Conservation (phyloP, 1,284 basidiomycete species). For the Moniliophthora roreri region DNA sequence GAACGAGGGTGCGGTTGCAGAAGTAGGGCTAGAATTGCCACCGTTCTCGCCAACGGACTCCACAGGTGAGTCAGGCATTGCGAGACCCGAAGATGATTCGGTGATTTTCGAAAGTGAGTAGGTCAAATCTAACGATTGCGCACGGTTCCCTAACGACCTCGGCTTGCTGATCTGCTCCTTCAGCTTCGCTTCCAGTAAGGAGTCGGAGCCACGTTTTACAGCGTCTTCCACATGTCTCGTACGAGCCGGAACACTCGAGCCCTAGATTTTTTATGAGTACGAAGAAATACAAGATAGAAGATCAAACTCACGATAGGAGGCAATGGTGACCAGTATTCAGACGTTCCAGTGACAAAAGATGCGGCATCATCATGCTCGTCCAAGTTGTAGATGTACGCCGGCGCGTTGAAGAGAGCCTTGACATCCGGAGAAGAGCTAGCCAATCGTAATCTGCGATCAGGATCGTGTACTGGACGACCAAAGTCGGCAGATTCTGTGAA, state of each 20-base stretch:
- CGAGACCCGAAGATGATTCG: constrained; percentile 59
- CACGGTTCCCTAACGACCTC: constrained; percentile 74
- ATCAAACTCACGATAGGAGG: constrained; percentile 64
- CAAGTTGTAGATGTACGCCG: constrained; percentile 73
- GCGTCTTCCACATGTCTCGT: constrained; percentile 70
- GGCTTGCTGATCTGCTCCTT: constrained; percentile 77
- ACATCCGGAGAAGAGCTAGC: constrained; percentile 92
- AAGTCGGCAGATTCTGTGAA: constrained; percentile 71
- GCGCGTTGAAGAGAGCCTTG: constrained; percentile 89
- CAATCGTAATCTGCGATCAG: constrained; percentile 76
- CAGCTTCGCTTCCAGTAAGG: constrained; percentile 82
- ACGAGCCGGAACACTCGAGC: constrained; percentile 63
- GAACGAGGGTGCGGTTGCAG: constrained; percentile 74
- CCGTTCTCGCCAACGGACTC: constrained; percentile 71
- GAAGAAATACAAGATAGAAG: constrained; percentile 9
- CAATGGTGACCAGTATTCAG: constrained; percentile 76
- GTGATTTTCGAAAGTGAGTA: constrained; percentile 76
- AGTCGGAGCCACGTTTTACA: constrained; percentile 84
- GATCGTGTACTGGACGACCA: constrained; percentile 60
- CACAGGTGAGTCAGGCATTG: constrained; percentile 74
- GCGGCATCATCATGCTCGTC: constrained; percentile 64
- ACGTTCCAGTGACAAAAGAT: constrained; percentile 50
- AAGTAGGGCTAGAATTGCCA: constrained; percentile 71
- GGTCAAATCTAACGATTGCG: constrained; percentile 79
- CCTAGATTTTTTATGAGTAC: constrained; percentile 35